Base-by-base conservation (phyloP, 2,329 filamentous ascomycete species). In the Lachnellula hyalina region DNA sequence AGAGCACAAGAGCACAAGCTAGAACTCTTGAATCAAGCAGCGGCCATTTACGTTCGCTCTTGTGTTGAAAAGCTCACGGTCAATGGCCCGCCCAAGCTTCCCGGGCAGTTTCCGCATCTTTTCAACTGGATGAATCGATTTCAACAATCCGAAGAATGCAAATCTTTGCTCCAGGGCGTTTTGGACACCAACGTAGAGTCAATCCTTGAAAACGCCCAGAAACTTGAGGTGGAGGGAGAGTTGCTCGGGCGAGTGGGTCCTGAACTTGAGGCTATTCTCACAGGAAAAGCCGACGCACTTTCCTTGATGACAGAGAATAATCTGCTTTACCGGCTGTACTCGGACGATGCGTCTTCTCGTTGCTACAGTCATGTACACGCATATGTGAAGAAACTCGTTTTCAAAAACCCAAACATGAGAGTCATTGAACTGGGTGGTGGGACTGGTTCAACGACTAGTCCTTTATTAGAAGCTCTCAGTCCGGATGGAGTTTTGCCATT, bases 341-440 rank as follows among this genome's bases (percentile, higher is more conserved):
- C 50, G n/a, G 42, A 52, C 19, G 49, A 51, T 44, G 35, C 36
- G 11, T 23, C n/a, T 17, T 17, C 49, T n/a, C 38, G 49, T 15
- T 40, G 23, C 23, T 44, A 51, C 44, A 41, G 42, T 14, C 49
- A 51, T 23, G 17, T 51, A 17, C 28, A 32, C 38, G 25, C 7
- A 34, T 51, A 42, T 19, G 28, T 51, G 35, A 51, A 51, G 14
- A 21, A 42, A 15, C 42, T 54, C 17, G 35, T 32, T 32, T 48
- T 47, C 21, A 56, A 55, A 47, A 66, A 62, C 5, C 67, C 66
- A 6, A 55, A 55, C 32, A 54, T 69, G 14, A 67, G 68, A 53
- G 64, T 71, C 57, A 58, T 70, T 1, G 67, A 70, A 45, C 56
- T 69, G 23, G 67, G 66, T 6, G 57, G 55, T n/a, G 63, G 63